Base-by-base conservation (phyloP, 345 rosid genomes). In the Lagerstroemia speciosa region DNA sequence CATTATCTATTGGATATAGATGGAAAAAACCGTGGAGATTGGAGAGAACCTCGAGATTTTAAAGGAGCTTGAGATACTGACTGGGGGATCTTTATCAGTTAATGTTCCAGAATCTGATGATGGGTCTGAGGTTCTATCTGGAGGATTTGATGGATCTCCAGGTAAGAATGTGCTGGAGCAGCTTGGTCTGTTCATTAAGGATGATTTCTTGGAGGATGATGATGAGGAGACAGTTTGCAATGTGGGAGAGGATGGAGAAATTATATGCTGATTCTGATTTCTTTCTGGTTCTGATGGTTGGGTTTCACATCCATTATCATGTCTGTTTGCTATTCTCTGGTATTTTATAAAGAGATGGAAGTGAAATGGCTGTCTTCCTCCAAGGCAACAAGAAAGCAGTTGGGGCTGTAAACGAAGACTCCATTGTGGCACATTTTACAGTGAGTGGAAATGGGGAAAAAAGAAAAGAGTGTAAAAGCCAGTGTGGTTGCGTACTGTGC, bases 221-320 rank as follows among this genome's bases (percentile, higher is more conserved):
- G 85, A 79, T 1, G 81, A 73, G 32, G 89, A 85, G 22, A 67
- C 67, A 19, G 33, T 69, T 68, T 29, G 76, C n/a, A 66, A 70
- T 26, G 79, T 41, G 8, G 78, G 80, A 2, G 98, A 90, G 82
- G 98, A 91, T 50, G 97, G 98, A n/a, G 96, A 91, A 75, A 87
- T 90, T 46, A 36, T 77, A 11, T 75, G 50, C 20, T 82, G 68
- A 72, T 15, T 41, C 19, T 27, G 24, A 12, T 65, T 19, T 50
- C 24, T 26, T 37, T 38, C 53, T 43, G 60, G 29, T 32, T 43
- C 20, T 27, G 37, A 29, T 41, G 60, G 60, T 6, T 29, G 53
- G 57, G 58, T 45, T 9, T 36, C 7, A 20, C 61, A n/a, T 32
- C 27, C 12, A 34, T 10, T 58, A 27, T 58, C 19, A 27, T 58